Evolutionary conservation across 345 rosid species (phyloP).

Genomic region (Clausena lansium): DNA sequence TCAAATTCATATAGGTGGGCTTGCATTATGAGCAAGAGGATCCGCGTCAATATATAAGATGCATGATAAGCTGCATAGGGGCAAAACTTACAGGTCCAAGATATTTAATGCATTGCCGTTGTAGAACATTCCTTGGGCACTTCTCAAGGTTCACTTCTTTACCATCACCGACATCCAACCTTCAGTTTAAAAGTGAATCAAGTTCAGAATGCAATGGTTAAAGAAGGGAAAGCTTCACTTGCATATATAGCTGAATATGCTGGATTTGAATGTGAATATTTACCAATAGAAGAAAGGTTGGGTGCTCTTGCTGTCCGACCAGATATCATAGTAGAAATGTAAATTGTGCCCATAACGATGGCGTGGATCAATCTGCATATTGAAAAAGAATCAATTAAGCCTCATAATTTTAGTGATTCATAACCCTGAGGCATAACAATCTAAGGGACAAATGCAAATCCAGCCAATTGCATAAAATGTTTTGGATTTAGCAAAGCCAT

Average conservation of each 20-base stretch:
- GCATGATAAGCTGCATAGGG: neutral
- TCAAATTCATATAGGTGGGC: neutral
- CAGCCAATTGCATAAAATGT: neutral
- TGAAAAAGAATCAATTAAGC: neutral
- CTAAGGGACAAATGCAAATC: neutral
- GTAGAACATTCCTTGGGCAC: constrained; percentile 44
- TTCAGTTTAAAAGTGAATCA: constrained; percentile 25
- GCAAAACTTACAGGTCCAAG: constrained; percentile 62
- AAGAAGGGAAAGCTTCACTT: neutral
- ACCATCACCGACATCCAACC: constrained; percentile 80
- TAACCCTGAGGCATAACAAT: neutral
- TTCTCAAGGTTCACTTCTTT: constrained; percentile 55
- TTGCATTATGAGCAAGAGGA: neutral
- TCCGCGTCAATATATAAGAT: neutral
- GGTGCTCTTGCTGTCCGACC: constrained; percentile 60
- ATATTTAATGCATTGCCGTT: constrained; percentile 56
- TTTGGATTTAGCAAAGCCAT: neutral
- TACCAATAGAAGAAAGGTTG: constrained; percentile 88
- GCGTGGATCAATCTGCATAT: constrained; percentile 69
- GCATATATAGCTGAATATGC: neutral
- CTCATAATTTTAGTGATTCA: neutral
- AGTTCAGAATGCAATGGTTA: constrained; percentile 18
- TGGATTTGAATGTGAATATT: neutral
- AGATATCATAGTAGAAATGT: constrained; percentile 71
- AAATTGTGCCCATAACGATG: constrained; percentile 92